Conservation (phyloP, 805 yeast species). For the Starmerella etchellsii region DNA sequence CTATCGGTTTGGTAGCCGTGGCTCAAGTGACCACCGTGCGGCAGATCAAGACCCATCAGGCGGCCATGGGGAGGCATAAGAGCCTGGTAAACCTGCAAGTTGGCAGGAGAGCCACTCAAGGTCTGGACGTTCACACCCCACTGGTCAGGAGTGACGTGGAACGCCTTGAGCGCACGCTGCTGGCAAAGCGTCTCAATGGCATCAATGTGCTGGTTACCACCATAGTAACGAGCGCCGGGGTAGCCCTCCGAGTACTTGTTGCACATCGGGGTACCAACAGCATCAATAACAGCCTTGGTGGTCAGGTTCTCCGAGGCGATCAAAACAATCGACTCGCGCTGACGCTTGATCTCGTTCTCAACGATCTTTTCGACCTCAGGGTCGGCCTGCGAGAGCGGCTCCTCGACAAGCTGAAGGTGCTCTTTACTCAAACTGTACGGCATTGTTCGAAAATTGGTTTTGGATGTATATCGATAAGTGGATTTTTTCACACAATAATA, state of each 20-base stretch:
- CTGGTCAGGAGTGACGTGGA: slow-evolving; percentile 58
- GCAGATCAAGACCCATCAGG: slow-evolving; percentile 94
- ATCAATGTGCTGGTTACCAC: slow-evolving; percentile 96
- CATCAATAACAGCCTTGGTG: slow-evolving; percentile 88
- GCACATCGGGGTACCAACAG: slow-evolving; percentile 94
- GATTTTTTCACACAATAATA: no score
- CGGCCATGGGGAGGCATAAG: slow-evolving; percentile 91
- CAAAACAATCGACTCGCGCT: slow-evolving; percentile 81
- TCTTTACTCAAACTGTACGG: slow-evolving; percentile 26
- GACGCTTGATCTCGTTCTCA: slow-evolving; percentile 73
- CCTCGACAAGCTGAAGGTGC: slow-evolving; percentile 24
- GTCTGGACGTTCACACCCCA: slow-evolving; percentile 99
- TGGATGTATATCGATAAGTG: not conserved
- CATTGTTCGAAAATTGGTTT: slow-evolving; percentile 18
- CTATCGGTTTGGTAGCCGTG: slow-evolving; percentile 96
- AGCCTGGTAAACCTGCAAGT: slow-evolving; percentile 92
- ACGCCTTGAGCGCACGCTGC: slow-evolving; percentile 85
- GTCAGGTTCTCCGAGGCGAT: slow-evolving; percentile 98
- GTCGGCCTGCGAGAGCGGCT: slow-evolving; percentile 22
- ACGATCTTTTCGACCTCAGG: slow-evolving; percentile 33
- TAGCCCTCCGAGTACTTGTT: slow-evolving; percentile 98
- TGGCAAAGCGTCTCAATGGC: slow-evolving; percentile 87
- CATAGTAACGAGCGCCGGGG: slow-evolving; percentile 98
- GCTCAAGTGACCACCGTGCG: slow-evolving; percentile 97
- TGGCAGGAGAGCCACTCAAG: slow-evolving; percentile 94